Conservation (phyloP, 305 asterid species). For the Fraxinus baroniana region DNA sequence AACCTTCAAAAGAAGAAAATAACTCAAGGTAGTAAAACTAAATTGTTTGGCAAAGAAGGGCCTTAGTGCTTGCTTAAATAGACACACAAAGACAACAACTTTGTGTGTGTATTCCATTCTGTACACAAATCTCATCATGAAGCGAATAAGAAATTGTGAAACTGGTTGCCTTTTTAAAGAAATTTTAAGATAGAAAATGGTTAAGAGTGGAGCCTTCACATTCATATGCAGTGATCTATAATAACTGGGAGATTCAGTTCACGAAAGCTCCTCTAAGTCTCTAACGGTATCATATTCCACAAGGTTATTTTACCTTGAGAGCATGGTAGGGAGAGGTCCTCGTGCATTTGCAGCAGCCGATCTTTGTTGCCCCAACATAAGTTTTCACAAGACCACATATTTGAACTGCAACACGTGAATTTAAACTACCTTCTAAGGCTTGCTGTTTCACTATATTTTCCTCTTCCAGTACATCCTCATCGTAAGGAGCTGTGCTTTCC, state of each 20-base stretch:
- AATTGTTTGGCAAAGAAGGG: neutral
- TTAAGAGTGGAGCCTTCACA: constrained; percentile 1
- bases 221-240: neutral
- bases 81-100: neutral
- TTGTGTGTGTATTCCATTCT: neutral
- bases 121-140: neutral
- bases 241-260: neutral
- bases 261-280: neutral
- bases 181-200: neutral
- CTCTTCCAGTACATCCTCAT: constrained; percentile 88
- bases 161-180: constrained; percentile 1
- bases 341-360: constrained; percentile 78
- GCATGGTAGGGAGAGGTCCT: constrained; percentile 79
- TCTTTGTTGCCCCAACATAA: constrained; percentile 62
- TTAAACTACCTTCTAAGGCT: constrained; percentile 46
- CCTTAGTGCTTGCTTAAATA: neutral
- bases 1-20: constrained; percentile 14
- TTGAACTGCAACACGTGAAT: constrained; percentile 69
- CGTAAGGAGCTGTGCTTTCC: constrained; percentile 60
- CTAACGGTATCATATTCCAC: constrained; percentile 6
- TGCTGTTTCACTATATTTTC: constrained; percentile 71
- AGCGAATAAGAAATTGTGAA: neutral
- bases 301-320: constrained; percentile 53
- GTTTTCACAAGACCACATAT: constrained; percentile 79
- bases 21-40: neutral